Base-by-base conservation (phyloP, 2,329 filamentous ascomycete species). In the Neophaeococcomyces aloes region DNA sequence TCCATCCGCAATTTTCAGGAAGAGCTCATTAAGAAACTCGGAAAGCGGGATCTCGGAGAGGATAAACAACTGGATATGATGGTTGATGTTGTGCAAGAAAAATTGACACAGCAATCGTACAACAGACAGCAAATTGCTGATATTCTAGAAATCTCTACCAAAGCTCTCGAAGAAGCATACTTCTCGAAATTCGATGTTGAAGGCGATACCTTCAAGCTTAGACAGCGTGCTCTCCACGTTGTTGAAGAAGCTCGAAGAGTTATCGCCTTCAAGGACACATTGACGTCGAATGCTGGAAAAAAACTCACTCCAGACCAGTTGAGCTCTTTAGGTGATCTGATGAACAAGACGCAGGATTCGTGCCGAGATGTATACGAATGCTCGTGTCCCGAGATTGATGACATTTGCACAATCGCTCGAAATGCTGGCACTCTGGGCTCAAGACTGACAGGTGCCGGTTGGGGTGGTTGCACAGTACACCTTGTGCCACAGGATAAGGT, bases 391-490 rank as follows among this genome's bases (percentile, higher is more conserved):
- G 88, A 96, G 64, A 76, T 96, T n/a, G 89, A 98, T 61, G 74
- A 85, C 49, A 75, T 98, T 29, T 96, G 89, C 63, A 63, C 71
- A 30, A 81, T 96, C 53, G 88, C 88, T 0, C 73, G 80, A 21
- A 71, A 69, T 13, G 84, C 84, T 1, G 91, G 91, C 2, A 78
- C 84, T 14, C 87, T 86, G 60, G 91, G 89, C 21, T 87, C 83
- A 40, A 48, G 53, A 29, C 45, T 55, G 15, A 55, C 53, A 15
- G 91, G 91, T 30, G 91, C 91, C 1, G 91, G 91, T 2, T 98
- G 91, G 91, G 91, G 91, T 49, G 91, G 91, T 2, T 96, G 91
- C 67, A 91, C 79, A 48, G 89, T 98, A 46, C 91, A 98, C 66
- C 74, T 98, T 45, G 83, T 96, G 41, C 83, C 89, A 0, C 83